Evolutionary conservation across 2,329 filamentous ascomycete species (phyloP).

Genomic region (Phyllosticta ampelicida): DNA sequence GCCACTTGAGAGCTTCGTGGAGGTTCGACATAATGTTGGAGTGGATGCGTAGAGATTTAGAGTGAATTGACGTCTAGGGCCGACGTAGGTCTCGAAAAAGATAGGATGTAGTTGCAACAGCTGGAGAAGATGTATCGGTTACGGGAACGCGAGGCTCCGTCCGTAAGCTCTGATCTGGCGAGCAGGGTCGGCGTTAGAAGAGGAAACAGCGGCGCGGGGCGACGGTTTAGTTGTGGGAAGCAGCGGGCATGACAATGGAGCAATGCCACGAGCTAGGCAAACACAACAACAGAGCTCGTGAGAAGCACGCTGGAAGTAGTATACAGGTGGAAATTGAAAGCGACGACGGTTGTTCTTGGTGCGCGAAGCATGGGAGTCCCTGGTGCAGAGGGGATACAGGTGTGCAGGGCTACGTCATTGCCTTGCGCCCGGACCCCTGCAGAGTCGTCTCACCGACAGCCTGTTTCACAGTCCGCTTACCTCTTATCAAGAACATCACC

Average conservation of each 20-base stretch:
- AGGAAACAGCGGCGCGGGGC: background rate
- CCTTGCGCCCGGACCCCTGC: background rate
- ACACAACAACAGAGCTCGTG: background rate
- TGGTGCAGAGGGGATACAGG: background rate
- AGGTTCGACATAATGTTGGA: slow-evolving; percentile 17
- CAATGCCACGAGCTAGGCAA: background rate
- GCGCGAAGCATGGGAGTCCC: background rate
- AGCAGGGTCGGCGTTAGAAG: background rate
- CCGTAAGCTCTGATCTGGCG: slow-evolving; percentile 2
- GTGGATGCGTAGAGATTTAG: background rate
- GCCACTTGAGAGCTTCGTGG: slow-evolving; percentile 35
- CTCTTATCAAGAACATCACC: background rate
- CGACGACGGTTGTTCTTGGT: background rate
- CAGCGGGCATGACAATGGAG: background rate
- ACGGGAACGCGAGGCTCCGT: slow-evolving; percentile 5
- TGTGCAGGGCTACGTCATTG: background rate
- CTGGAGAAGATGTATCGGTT: background rate
- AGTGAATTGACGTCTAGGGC: background rate
- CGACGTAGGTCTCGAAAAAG: background rate
- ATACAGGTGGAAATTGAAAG: background rate
- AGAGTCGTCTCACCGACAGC: background rate
- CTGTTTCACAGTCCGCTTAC: background rate
- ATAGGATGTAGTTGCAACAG: background rate
- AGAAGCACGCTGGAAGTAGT: background rate
- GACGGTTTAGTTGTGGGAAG: background rate